Base-by-base conservation (phyloP, 2,329 filamentous ascomycete genomes). In the Beauveria caledonica region DNA sequence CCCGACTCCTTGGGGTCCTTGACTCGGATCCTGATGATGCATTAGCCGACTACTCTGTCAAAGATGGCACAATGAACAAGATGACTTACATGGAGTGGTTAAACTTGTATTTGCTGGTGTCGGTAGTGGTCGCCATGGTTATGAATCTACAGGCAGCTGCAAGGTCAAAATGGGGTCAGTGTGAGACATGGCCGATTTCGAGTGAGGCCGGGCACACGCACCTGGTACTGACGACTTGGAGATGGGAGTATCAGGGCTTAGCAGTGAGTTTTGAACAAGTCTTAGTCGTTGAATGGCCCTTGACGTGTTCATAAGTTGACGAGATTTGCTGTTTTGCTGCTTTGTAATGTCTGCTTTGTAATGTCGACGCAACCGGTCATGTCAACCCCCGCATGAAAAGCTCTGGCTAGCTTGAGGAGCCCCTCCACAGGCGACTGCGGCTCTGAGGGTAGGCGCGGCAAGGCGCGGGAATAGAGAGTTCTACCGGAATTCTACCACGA, bases 1-100 rank as follows among this genome's bases (percentile, higher is more conserved):
- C 87, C 76, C 44, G 88, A 91, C 71, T 81, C 84, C 76, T 92
- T 87, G 11, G 93, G 93, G 77, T 99, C 92, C 76, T 97, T 97
- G 71, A 97, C 89, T 73, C 93, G 88, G 72, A 96, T 80, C 90
- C 90, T 94, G 64, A 9, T 4, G 56, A 29, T 58, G 60, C 7
- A 56, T 65, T 36, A 69, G 58, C n/a, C 62, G 63, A 50, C 58
- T 6, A 25, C 5, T 15, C n/a, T n/a, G 9, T 23, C 33, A 3
- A n/a, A 39, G n/a, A 36, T 17, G 10, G 5, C 29, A 23, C 3
- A 23, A 13, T 13, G 5, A 39, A 10, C 5, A 39, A 15, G 6
- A n/a, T 21, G n/a, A 39, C 80, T 70, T 71, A 85, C 93, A 97
- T 97, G 61, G 89, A 89, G 79, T 94, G 90, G 76, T 94, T 93